Evolutionary conservation across 1,139 yeast genomes (phyloP), one percentile per base, ranked within the genome.

Genomic region (Blastobotrys raffinosifermentans): DNA sequence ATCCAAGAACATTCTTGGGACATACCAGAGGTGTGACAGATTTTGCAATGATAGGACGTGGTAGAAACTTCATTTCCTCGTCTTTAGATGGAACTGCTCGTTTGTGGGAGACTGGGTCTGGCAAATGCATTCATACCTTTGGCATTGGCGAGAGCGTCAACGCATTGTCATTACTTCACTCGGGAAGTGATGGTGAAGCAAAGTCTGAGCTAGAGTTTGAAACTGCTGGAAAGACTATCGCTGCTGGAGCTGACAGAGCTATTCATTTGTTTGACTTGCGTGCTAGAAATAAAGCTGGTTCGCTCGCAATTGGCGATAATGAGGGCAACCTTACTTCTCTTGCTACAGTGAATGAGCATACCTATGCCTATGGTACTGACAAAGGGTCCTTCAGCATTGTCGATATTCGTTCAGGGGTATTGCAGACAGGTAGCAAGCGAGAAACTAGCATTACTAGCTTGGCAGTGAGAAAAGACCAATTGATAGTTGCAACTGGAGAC

Each of bases 71-170:
- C 43, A 45, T 80, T 19, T 69, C 63, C 21, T 50, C 53, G 5
- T 34, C 49, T 1, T 19, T 18, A 4, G 82, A 77, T 50, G 82
- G 83, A 0, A 54, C 71, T 0, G 63, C 78, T 1, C 64, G 61
- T 31, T 50, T 83, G 27, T 82, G 86, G 87, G 91, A 83, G 49
- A 73, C 83, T 51, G 80, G 83, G 0, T 54, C 71, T 2, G 84
- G 78, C 0, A 39, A 54, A 14, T 53, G 59, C 2, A 53, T 80
- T 6, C 58, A 69, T 44, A 57, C 60, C 2, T 66, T 76, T 36
- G 39, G 41, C 2, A 56, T 38, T 16, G 41, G 26, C 4, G 31
- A 27, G 26, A 38, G 45, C 9, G 51, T 43, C 2, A 29, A 31
- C 6, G 43, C 43, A 15, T 13, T 46, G 15, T 35, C 31, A 18